Evolutionary conservation across 441 rosid genomes (phyloP), one percentile per base, ranked within the genome.

Genomic region (Populus hybrid): DNA sequence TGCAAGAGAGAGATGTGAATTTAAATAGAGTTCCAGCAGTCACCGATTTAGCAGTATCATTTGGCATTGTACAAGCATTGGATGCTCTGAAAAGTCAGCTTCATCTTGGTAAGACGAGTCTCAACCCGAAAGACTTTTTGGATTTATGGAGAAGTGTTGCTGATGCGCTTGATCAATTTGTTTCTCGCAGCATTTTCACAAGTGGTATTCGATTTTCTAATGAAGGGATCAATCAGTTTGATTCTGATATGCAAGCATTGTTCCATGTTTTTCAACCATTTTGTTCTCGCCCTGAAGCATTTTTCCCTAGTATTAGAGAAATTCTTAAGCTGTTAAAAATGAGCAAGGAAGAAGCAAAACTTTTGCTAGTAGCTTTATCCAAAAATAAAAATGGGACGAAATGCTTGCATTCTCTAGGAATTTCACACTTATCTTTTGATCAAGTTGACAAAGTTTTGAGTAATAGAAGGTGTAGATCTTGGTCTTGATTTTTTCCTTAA

Each of bases 101-200:
- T 23, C 42, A 71, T 53, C 74, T 81, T 74, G 82, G 87, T 8
- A 82, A 76, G 77, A 73, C 29, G 12, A 84, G 75, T 74, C 90
- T 94, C 75, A 91, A 94, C 75, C 66, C 81, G 14, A 91, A 89
- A 76, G 98, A 92, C 86, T 94, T 94, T 81, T 56, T 85, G 69
- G 98, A 91, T 84, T 78, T 91, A 80, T 92, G 97, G 97, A 87
- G 97, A 79, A 90, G 88, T 69, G 83, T 89, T 7, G 95, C 97
- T 0, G 91, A 91, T n/a, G 97, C 94, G 78, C 89, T 91, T 12
- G 98, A 94, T 80, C 92, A 86, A 79, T 94, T 87, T 72, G 84
- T 92, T 42, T 86, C 81, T 53, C 18, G 89, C 81, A 87, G 89
- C 80, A 80, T 89, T 71, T 83, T 82, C 20, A 28, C 70, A 1